phyloP scores from a whole-genome alignment of 2,329 filamentous ascomycete genomes.

The Ophiostoma ulmi region DNA sequence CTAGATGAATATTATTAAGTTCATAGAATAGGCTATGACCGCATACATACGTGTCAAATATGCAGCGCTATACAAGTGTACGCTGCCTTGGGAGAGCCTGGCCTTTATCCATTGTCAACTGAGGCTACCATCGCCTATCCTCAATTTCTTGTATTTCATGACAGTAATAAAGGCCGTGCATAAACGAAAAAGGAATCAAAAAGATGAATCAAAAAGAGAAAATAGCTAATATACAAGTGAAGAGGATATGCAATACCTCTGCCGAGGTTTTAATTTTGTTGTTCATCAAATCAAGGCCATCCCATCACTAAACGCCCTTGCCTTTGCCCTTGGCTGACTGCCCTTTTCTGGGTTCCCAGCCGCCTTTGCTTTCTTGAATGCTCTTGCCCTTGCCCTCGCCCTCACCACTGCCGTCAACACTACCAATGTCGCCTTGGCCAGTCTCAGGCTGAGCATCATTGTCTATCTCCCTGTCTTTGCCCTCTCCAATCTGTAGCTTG shows the following conservation, averaged over 20 bases:
- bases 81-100: too few relatives aligned
- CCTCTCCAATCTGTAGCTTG: constrained; percentile 47
- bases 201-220: not conserved
- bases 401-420: not conserved
- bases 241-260: constrained; percentile 2
- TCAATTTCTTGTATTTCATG: not conserved
- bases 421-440: not conserved
- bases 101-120: too few relatives aligned
- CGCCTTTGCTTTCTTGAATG: not conserved
- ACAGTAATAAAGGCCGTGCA: not conserved
- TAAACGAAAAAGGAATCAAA: not conserved
- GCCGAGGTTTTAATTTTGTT: constrained; percentile 1
- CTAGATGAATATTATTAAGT: not conserved
- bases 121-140: not conserved
- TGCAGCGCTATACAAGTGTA: too few relatives aligned
- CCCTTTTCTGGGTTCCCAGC: not conserved
- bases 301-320: constrained; percentile 7
- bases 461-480: not conserved
- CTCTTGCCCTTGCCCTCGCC: not conserved
- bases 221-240: not conserved
- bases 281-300: not conserved
- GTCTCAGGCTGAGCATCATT: not conserved
- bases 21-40: too few relatives aligned
- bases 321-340: not conserved
- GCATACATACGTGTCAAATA: too few relatives aligned